Evolutionary conservation across 768 basidiomycete genomes (phyloP).

Genomic region (Rhodotorula sphaerocarpa): DNA sequence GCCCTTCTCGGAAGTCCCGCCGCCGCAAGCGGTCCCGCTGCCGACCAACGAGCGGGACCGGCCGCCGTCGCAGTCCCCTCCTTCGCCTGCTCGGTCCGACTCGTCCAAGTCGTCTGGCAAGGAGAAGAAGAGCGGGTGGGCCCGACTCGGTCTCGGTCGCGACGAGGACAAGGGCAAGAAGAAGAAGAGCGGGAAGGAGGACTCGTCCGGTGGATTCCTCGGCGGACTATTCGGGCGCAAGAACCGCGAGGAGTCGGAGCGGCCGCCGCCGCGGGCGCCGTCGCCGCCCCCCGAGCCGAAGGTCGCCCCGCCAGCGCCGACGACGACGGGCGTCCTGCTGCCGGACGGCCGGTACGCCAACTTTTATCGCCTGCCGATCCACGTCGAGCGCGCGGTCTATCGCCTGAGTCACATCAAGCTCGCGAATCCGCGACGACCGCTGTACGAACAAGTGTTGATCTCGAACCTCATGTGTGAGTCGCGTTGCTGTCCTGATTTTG

Average conservation of each 20-base stretch:
- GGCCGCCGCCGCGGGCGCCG: conserved; percentile 20
- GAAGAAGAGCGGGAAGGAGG: conserved; percentile 41
- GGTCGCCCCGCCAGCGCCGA: conserved; percentile 37
- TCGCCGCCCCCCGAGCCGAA: conserved; percentile 14
- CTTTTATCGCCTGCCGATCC: conserved; percentile 75
- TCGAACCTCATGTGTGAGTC: conserved; percentile 45
- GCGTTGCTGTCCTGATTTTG: neutral
- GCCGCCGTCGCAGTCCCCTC: neutral
- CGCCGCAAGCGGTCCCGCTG: conserved; percentile 33
- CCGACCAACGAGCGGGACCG: conserved; percentile 32
- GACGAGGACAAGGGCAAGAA: conserved; percentile 46
- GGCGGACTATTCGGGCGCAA: conserved; percentile 79
- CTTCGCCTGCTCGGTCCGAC: conserved; percentile 37
- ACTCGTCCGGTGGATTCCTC: conserved; percentile 63
- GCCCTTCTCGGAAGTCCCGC: conserved; percentile 41
- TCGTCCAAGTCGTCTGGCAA: conserved; percentile 55
- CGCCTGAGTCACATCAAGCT: conserved; percentile 96
- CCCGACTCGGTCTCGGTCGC: conserved; percentile 47
- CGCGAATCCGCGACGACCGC: conserved; percentile 87
- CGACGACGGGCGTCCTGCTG: conserved; percentile 41
- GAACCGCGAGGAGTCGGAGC: conserved; percentile 63
- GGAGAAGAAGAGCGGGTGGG: conserved; percentile 56
- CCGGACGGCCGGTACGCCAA: conserved; percentile 42
- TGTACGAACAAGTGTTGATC: conserved; percentile 79
- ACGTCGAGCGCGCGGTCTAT: conserved; percentile 97